Base-by-base conservation (phyloP, 2,329 filamentous ascomycete species). In the Aspergillus niger region DNA sequence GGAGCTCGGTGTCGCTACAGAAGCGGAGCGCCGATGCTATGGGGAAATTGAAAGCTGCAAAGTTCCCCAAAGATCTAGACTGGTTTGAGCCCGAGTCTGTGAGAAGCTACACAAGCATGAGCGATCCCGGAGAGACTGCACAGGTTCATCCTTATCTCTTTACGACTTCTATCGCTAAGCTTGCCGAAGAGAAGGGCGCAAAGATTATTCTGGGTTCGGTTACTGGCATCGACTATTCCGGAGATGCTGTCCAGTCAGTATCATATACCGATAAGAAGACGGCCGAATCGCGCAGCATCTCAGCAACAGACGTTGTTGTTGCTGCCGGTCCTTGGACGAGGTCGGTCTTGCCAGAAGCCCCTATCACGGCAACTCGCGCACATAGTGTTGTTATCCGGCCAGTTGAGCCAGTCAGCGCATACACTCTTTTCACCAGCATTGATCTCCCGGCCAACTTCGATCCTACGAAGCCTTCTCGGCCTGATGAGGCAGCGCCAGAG, bases 71-170 rank as follows among this genome's bases (percentile, higher is more conserved):
- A 13, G 91, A 96, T 64, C 80, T 98, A 11, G 89, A 97, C 75
- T 99, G 93, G 92, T 82, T 98, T 44, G 86, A 90, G 55, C 78
- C 83, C 1, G 85, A 88, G 4, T 79, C 88, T 2, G 78, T 96
- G 22, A 79, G 80, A 56, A 81, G 82, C 20, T 98, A 96, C 77
- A 86, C 91, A 36, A 87, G 89, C 72, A 97, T 98, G 92, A 92
- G 91, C 2, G 88, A 86, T 2, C 86, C 87, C 0, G 84, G 83
- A 1, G 91, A 92, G 63, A 98, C 95, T 1, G 91, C 95, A 0
- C 95, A 99, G 77, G 94, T 98, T 2, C 94, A 99, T 70, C 95
- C 95, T 0, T 91, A 89, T 63, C 88, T 92, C 48, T 98, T 99
- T 72, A 98, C 95, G 0, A 94, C 86, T 0, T 83, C 88, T 15